Percentiles rank a stretch among this genome's conserved stretches.
phyloP scores from a whole-genome alignment of 1,139 yeast species.

The Geotrichum fermentans region DNA sequence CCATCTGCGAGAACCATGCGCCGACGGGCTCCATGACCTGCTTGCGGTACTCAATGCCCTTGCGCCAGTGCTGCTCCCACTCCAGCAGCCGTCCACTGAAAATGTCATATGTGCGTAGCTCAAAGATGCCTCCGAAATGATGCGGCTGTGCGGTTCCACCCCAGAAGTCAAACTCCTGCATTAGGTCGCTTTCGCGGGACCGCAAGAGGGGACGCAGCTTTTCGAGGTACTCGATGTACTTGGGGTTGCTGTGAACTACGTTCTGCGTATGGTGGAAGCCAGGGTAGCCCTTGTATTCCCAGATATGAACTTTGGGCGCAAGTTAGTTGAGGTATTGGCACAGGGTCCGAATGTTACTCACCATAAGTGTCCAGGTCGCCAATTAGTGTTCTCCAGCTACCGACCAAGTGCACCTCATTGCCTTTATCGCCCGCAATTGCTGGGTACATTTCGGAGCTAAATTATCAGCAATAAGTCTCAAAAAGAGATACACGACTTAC shows the following conservation, averaged over 20 bases:
- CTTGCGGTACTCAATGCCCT: slow-evolving; percentile 41
- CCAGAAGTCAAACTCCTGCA: slow-evolving; percentile 45
- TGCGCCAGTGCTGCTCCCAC: slow-evolving; percentile 43
- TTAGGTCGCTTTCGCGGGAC: slow-evolving; percentile 36
- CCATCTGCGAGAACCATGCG: slow-evolving; percentile 44
- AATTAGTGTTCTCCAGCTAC: slow-evolving; percentile 43
- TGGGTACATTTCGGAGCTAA: slow-evolving; percentile 34
- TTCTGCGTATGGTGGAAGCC: slow-evolving; percentile 42
- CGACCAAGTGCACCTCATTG: slow-evolving; percentile 39
- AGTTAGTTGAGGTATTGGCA: not conserved
- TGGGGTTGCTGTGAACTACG: slow-evolving; percentile 33
- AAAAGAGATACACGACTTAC: slow-evolving; percentile 12
- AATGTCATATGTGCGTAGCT: slow-evolving; percentile 40
- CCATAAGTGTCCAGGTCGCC: slow-evolving; percentile 40
- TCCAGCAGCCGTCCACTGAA: slow-evolving; percentile 41
- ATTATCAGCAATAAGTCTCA: not conserved
- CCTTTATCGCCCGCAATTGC: slow-evolving; percentile 34
- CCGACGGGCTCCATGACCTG: slow-evolving; percentile 47
- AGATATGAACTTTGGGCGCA: slow-evolving; percentile 33
- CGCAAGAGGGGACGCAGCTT: slow-evolving; percentile 35
- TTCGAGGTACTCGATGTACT: slow-evolving; percentile 34
- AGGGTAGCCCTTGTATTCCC: slow-evolving; percentile 44
- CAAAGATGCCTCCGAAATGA: slow-evolving; percentile 41
- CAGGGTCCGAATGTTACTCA: not conserved
- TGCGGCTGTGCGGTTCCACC: slow-evolving; percentile 44